phyloP scores from a whole-genome alignment of 306 rosid genomes.

The Luffa acutangula region DNA sequence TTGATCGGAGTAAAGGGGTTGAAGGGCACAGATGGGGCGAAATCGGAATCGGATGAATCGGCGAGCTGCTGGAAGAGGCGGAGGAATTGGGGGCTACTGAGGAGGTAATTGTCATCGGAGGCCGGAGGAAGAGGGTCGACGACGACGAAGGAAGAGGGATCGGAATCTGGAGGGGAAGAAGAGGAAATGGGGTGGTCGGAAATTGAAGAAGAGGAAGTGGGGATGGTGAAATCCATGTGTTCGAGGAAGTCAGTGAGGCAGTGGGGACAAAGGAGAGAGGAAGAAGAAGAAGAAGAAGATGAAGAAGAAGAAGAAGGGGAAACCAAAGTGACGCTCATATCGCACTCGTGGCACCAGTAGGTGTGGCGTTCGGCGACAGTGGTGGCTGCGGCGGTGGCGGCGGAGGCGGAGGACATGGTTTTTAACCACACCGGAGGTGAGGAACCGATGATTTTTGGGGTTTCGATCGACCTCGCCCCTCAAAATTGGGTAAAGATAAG shows the following conservation, averaged over 20 bases:
- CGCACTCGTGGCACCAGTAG: conserved; percentile 93
- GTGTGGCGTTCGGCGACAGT: conserved; percentile 27
- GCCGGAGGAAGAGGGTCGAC: conserved; percentile 9
- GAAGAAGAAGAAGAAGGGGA: conserved; percentile 23
- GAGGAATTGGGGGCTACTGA: conserved; percentile 24
- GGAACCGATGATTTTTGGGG: background rate
- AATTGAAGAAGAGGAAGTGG: conserved; percentile 22
- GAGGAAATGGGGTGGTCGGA: conserved; percentile 12
- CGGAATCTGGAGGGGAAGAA: conserved; percentile 1
- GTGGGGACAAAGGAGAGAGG: conserved; percentile 47
- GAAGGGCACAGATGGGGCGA: background rate
- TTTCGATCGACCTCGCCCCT: background rate
- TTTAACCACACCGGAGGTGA: background rate
- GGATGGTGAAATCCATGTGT: conserved; percentile 51
- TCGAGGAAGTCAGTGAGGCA: conserved; percentile 65
- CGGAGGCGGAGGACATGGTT: conserved; percentile 12
- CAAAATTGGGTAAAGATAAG: conserved; percentile 2
- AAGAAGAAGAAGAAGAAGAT: background rate
- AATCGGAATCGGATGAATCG: conserved; percentile 8
- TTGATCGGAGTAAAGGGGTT: conserved; percentile 18
- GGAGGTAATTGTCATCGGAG: conserved; percentile 16
- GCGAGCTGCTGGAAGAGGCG: conserved; percentile 34
- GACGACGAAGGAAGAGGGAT: conserved; percentile 25
- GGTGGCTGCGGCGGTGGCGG: conserved; percentile 10
- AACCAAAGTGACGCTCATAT: conserved; percentile 62